Base-by-base conservation (phyloP, 495 filamentous ascomycete species). In the Daldinia caldariorum region DNA sequence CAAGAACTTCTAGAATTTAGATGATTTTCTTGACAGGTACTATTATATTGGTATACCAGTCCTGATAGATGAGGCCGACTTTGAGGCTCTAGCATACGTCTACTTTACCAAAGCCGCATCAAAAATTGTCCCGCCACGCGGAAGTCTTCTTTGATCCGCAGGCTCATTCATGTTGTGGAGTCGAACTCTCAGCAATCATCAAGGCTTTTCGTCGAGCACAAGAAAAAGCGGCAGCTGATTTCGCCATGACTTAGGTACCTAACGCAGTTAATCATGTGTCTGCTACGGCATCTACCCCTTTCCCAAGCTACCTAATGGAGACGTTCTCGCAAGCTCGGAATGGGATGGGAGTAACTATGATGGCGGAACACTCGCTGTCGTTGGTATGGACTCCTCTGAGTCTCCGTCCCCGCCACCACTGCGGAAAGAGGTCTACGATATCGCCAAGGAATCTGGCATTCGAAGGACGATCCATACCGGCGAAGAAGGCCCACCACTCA, bases 61-160 rank as follows among this genome's bases (percentile, higher is more conserved):
- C 12, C 84, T 73, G n/a, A 50, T 77, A 29, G 79, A 83, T 8
- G 80, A 83, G 14, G 69, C 78, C 32, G 91, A 93, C 79, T 94
- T 92, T 72, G 88, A 92, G 70, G 83, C 85, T n/a, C 81, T 94
- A 0, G 90, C 91, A 20, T 93, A 88, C 83, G 82, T 84, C 35
- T 94, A 93, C 77, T 90, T 93, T 78, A 58, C 80, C 41, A 86
- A 83, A 55, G 91, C 90, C 1, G 83, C 89, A 58, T 73, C 79
- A 0, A 87, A 91, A 69, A 70, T 70, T 32, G 89, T 93, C 7
- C 7, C 82, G 87, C 38, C 91, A 94, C 66, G 90, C 90, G 2
- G 92, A 94, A 70, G 85, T 92, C 57, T 93, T 92, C 79, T 93
- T 93, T 79, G 91, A 93, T 75, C 91, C 91, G 7, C 90, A 94